Evolutionary conservation across 129 eudicot genomes (phyloP).

Genomic region (Centella asiatica): DNA sequence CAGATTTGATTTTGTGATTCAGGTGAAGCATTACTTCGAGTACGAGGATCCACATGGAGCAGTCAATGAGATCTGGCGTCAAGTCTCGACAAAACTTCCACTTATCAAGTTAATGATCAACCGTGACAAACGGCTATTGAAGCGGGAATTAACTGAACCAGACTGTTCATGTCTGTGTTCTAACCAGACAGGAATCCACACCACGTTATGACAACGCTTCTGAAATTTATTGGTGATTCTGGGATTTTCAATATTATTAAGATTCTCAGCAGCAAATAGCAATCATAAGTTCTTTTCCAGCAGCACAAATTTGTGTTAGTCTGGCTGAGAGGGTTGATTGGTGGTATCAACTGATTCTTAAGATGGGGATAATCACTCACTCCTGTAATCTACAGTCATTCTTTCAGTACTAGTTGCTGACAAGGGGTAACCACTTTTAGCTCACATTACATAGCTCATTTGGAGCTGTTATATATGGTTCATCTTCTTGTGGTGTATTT

Average conservation of each 20-base stretch:
- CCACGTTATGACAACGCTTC: constrained; percentile 27
- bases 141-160: constrained; percentile 50
- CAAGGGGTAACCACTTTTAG: neutral
- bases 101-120: constrained; percentile 77
- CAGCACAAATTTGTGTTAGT: neutral
- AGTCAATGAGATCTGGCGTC: constrained; percentile 87
- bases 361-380: neutral
- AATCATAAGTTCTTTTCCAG: neutral
- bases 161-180: constrained; percentile 94
- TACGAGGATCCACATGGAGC: constrained; percentile 90
- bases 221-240: neutral
- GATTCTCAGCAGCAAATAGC: neutral
- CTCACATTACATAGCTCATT: neutral
- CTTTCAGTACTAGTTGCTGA: neutral
- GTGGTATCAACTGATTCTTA: neutral
- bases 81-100: constrained; percentile 70
- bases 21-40: constrained; percentile 83
- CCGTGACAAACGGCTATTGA: constrained; percentile 75
- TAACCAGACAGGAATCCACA: constrained; percentile 48
- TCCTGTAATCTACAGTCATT: neutral
- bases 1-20: constrained; percentile 15
- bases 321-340: neutral
- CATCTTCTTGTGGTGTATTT: neutral
- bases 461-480: neutral
- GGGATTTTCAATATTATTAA: neutral